These are phyloP conservation scores for Monilinia aucupariae DNA, from an alignment of 2,329 filamentous ascomycete genomes.

Conservation along the genomic window DNA sequence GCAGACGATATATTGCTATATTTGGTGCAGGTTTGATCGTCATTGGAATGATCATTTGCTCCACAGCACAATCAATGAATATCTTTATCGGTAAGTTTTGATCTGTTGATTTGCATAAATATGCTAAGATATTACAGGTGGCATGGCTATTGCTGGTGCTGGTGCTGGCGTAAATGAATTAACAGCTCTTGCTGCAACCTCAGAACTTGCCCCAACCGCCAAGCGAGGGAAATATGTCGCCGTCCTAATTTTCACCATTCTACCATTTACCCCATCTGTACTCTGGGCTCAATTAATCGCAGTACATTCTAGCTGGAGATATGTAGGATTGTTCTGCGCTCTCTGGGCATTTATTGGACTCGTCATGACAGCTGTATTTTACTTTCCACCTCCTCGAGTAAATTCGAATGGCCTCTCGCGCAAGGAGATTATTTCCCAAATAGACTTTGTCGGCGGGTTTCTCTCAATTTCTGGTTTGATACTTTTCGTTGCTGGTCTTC, in stretches of 20 bases:
- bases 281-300: conserved; percentile 54
- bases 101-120: too few species aligned
- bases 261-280: conserved; percentile 56
- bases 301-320: conserved; percentile 46
- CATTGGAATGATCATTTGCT: conserved; percentile 54
- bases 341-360: conserved; percentile 49
- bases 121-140: conserved; percentile 35
- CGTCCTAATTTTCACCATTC: conserved; percentile 52
- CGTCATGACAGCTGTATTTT: conserved; percentile 46
- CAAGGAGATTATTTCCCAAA: conserved; percentile 40
- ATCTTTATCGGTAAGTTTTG: conserved; percentile 49
- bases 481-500: conserved; percentile 46
- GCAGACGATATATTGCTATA: conserved; percentile 54
- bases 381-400: conserved; percentile 47
- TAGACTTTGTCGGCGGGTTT: conserved; percentile 48
- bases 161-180: conserved; percentile 61
- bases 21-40: conserved; percentile 49
- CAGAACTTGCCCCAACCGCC: conserved; percentile 60
- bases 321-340: conserved; percentile 47
- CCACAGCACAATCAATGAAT: conserved; percentile 54
- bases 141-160: conserved; percentile 52
- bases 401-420: conserved; percentile 38
- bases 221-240: conserved; percentile 59
- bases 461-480: conserved; percentile 46
- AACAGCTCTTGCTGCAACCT: conserved; percentile 61